These are phyloP conservation scores for Trichosanthes cucumerina DNA, from an alignment of 306 rosid species.

Conservation along the genomic window DNA sequence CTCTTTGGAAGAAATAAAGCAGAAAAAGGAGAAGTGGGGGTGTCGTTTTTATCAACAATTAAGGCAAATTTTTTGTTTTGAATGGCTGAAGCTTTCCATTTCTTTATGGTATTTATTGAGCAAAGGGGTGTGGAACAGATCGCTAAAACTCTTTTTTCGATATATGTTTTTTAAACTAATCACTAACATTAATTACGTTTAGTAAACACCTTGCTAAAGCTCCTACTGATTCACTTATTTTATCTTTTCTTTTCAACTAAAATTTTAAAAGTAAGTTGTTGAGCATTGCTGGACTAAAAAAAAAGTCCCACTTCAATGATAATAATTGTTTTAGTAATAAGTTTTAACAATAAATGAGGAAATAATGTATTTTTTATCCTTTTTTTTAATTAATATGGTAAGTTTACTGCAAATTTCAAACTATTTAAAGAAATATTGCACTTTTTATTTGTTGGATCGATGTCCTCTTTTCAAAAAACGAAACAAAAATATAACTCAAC, in stretches of 20 bases:
- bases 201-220: not conserved
- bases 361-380: no score
- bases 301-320: no score
- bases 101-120: constrained; percentile 22
- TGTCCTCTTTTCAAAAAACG: no score
- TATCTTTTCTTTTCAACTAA: no score
- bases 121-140: constrained; percentile 49
- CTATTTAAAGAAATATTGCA: no score
- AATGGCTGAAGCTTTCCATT: constrained; percentile 15
- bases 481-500: no score
- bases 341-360: no score
- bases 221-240: not conserved
- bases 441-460: no score
- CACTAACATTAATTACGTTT: not conserved
- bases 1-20: not conserved
- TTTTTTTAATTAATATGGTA: no score
- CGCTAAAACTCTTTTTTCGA: constrained; percentile 15
- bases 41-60: not conserved
- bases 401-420: no score
- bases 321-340: no score
- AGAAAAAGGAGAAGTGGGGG: not conserved
- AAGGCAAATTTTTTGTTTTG: constrained; percentile 9
- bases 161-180: not conserved
- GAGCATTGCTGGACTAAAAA: no score
- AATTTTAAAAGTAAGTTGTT: not conserved